Evolutionary conservation across 2,329 filamentous ascomycete species (phyloP).

Genomic region (Penicillium aurantiogriseum): DNA sequence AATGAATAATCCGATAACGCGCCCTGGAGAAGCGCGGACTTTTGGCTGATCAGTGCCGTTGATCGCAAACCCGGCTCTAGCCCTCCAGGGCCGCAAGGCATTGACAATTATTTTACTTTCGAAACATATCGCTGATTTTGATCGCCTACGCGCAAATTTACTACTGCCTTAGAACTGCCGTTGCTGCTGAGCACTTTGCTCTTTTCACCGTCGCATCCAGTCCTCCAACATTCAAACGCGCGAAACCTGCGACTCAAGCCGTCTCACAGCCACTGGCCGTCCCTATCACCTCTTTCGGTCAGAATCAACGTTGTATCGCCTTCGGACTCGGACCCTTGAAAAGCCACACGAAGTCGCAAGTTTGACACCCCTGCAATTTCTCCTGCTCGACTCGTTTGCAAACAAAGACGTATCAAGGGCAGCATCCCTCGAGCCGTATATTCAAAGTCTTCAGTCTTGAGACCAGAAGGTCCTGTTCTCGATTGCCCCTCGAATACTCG

Average conservation of each 20-base stretch:
- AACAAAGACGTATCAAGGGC: slow-evolving; percentile 6
- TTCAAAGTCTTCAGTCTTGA: neutral
- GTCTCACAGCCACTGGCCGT: neutral
- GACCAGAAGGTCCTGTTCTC: neutral
- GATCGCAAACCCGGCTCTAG: slow-evolving; percentile 24
- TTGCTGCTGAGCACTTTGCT: neutral
- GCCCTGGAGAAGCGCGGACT: slow-evolving; percentile 33
- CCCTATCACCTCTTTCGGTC: neutral
- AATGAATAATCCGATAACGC: slow-evolving; percentile 19
- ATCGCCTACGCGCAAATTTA: neutral
- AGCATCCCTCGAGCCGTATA: neutral
- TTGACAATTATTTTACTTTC: slow-evolving; percentile 16
- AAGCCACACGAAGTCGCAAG: neutral
- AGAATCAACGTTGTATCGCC: neutral
- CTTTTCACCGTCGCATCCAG: slow-evolving; percentile 8
- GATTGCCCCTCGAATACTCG: neutral
- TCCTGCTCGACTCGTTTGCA: neutral
- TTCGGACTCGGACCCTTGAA: neutral
- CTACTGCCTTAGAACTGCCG: neutral
- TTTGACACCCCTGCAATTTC: neutral
- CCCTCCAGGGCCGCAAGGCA: slow-evolving; percentile 22
- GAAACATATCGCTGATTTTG: slow-evolving; percentile 7
- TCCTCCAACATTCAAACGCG: slow-evolving; percentile 19
- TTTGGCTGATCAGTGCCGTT: slow-evolving; percentile 27
- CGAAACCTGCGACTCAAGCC: slow-evolving; percentile 3